Evolutionary conservation across 163 green algal genomes (phyloP), one percentile per base, ranked within the genome.

Genomic region (Volvox carteri): DNA sequence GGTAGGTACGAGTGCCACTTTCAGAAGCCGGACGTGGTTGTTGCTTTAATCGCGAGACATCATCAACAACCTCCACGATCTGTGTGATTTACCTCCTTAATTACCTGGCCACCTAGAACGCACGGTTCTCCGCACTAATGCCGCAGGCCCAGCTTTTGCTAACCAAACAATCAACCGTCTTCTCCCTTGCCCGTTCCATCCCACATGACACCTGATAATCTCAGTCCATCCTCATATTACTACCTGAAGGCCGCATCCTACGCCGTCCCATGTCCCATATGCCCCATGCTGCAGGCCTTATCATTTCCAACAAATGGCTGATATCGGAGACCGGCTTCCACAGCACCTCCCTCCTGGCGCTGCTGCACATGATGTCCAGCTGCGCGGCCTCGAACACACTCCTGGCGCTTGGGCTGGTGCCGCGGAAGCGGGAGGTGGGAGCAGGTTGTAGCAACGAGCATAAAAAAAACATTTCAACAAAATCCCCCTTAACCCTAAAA

Each of bases 241-340:
- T n/a, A n/a, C n/a, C n/a, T n/a, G n/a, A n/a, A n/a, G n/a, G n/a
- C n/a, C n/a, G n/a, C 73, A 44, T 3, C 0, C 19, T 4, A 28
- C 56, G 11, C 25, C 78, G 1, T 19, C 21, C 41, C 14, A 4
- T 44, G 23, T 58, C 2, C 1, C 78, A 4, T 25, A 12, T 33
- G 18, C 23, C 2, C 1, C 78, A 4, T 25, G 4, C 18, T 14
- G 7, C 62, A 86, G 79, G 18, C 8, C 79, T 86, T 0, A 60
- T 86, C n/a, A 78, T 87, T 9, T 77, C 65, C 81, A 87, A 87
- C 67, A 87, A 87, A 33, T 87, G 81, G 81, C 81, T 87, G 21
- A 87, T 87, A 28, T 73, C 44, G 3, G 35, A 72, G 2, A 87
- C 81, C 2, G 81, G 81, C 35, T 87, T 87, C 67, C 33, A 54